These are phyloP conservation scores for Eimeria sp. DNA, from an alignment of 169 alveolate genomes.

Conservation along the genomic window DNA sequence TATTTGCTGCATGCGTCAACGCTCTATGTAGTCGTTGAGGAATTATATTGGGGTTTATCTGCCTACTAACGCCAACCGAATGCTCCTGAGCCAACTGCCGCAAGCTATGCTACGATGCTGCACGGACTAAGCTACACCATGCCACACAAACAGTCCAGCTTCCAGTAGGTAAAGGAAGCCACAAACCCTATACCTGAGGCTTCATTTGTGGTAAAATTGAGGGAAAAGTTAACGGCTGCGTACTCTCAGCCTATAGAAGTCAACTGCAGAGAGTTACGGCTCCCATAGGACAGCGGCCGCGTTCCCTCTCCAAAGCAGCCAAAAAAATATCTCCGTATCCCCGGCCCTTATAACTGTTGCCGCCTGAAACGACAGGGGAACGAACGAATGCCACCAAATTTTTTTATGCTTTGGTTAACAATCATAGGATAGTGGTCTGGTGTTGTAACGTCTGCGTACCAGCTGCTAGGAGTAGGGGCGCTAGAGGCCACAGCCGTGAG, in stretches of 20 bases:
- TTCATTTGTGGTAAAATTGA: not conserved
- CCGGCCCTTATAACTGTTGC: not conserved
- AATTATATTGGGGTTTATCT: too few species aligned
- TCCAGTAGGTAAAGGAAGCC: not conserved
- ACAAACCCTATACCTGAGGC: not conserved
- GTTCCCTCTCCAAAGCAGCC: not conserved
- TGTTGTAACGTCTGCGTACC: constrained; percentile 1
- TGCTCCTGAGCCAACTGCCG: too few species aligned
- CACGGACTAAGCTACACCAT: not conserved
- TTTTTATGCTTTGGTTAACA: not conserved
- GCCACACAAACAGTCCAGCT: not conserved
- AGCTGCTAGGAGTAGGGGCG: not conserved
- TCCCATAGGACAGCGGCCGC: not conserved
- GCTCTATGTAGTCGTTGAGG: too few species aligned
- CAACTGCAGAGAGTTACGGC: not conserved
- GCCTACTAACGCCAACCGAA: too few species aligned
- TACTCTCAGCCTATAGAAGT: not conserved
- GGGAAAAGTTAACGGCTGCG: not conserved
- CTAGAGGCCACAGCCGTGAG: not conserved
- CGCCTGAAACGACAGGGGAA: not conserved
- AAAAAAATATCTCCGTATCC: not conserved
- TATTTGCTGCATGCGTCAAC: too few species aligned
- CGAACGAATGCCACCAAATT: not conserved
- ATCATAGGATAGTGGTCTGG: constrained; percentile 1
- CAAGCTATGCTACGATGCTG: not conserved